Base-by-base conservation (phyloP, 768 basidiomycete species). In the Lactarius deliciosus region DNA sequence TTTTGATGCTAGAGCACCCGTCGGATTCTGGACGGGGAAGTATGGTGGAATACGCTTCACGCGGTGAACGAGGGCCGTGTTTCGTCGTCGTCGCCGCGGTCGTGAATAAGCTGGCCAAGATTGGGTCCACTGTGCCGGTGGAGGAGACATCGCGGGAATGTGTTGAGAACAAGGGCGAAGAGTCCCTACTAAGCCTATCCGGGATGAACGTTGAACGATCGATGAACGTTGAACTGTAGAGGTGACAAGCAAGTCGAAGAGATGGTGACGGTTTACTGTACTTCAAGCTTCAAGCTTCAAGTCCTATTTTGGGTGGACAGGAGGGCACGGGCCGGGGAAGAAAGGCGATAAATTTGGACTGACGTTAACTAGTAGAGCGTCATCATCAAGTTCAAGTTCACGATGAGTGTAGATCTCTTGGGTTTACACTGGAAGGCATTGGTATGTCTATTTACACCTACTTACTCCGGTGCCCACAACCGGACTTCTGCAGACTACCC, bases 11-110 rank as follows among this genome's bases (percentile, higher is more conserved):
- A 88, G 3, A 86, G 97, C 30, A 96, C 97, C 97, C 86, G 95
- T 43, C 87, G 93, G 72, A 96, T 98, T 59, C 96, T 96, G 0
- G 96, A 98, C 74, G 97, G 94, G 96, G 69, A 85, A 85, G 57
- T 98, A 98, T 75, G 74, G 79, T 8, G 95, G 98, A 77, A 95
- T 98, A 2, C 82, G 78, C 30, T 92, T 99, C 68, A 89, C 91
- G 0, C 82, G 85, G 87, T 89, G 2, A 81, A 86, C 16, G 81
- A 86, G 30, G 92, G 92, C 25, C 80, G 83, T 69, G 87, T 93
- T 65, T 85, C 47, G 87, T 87, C 2, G 82, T 83, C 30, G 82
- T 86, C 38, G 87, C 85, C 10, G 83, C 86, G 5, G 89, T 90
- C 74, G 82, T 85, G 13, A 88, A 87, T 68, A 85, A 86, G 10